Conservation (phyloP, 345 rosid species). For the Abelmoschus esculentus region DNA sequence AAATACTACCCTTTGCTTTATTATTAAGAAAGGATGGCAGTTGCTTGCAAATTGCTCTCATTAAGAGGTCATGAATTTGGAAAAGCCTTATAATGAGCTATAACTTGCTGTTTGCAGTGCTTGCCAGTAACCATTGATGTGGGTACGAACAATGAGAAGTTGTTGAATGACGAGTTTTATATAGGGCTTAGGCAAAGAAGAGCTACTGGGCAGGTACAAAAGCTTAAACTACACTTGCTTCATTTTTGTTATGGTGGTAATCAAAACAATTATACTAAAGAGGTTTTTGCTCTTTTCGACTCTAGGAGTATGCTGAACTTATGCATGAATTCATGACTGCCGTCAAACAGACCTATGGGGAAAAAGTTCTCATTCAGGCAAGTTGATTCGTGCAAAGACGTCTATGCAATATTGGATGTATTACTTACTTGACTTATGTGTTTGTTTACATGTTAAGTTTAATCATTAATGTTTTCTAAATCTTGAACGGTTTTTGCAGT, state of each 20-base stretch:
- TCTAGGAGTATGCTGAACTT: constrained; percentile 87
- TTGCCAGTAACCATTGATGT: constrained; percentile 96
- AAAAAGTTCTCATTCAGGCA: constrained; percentile 92
- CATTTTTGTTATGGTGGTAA: constrained; percentile 2
- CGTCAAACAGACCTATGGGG: constrained; percentile 88
- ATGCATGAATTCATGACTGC: constrained; percentile 93
- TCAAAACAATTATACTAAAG: constrained; percentile 5
- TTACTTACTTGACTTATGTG: neutral
- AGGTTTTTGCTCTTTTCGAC: constrained; percentile 12
- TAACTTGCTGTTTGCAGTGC: constrained; percentile 47
- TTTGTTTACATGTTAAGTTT: neutral
- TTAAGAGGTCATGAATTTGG: neutral
- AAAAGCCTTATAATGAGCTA: neutral
- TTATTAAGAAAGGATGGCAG: neutral
- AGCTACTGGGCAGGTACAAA: constrained; percentile 81
- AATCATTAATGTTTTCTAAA: neutral
- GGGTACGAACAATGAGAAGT: constrained; percentile 86
- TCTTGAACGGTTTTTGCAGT: constrained; percentile 37
- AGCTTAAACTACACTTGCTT: neutral
- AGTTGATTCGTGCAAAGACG: neutral
- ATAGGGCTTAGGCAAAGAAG: constrained; percentile 93
- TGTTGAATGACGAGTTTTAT: constrained; percentile 88
- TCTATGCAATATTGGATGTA: neutral
- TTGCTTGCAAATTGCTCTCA: neutral
- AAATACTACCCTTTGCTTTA: neutral